Conservation (phyloP, 257 asterid genomes). For the Cynanchum wilfordii region DNA sequence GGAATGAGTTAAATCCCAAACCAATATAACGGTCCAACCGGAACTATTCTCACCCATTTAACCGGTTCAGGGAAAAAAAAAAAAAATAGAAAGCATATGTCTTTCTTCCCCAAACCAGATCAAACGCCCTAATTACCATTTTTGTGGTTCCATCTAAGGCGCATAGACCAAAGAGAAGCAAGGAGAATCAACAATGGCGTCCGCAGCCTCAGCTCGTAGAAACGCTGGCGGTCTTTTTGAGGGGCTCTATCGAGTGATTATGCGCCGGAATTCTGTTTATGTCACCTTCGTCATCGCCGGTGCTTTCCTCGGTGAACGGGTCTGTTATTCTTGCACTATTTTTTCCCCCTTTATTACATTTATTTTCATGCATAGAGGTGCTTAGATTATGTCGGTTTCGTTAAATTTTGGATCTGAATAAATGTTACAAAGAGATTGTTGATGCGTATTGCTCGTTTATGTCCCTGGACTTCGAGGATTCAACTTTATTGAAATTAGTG, state of each 20-base stretch:
- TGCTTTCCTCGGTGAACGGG: constrained; percentile 82
- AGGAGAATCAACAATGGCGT: constrained; percentile 13
- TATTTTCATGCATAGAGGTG: not conserved
- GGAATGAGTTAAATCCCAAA: not conserved
- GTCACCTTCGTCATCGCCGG: constrained; percentile 86
- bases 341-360: not conserved
- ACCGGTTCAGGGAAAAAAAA: not conserved
- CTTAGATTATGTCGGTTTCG: not conserved
- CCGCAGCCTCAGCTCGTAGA: constrained; percentile 35
- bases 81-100: not conserved
- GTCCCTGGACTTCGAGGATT: not conserved
- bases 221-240: constrained; percentile 68
- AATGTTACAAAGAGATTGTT: not conserved
- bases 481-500: not conserved
- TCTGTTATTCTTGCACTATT: constrained; percentile 4
- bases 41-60: not conserved
- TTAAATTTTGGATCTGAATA: constrained; percentile 19
- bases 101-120: constrained; percentile 1
- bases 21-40: not conserved
- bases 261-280: constrained; percentile 84
- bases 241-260: constrained; percentile 61
- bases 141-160: not conserved
- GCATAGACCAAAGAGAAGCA: not conserved
- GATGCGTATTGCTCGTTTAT: not conserved
- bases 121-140: not conserved